Evolutionary conservation across 129 eudicot species (phyloP).

Genomic region (Arctium lappa): DNA sequence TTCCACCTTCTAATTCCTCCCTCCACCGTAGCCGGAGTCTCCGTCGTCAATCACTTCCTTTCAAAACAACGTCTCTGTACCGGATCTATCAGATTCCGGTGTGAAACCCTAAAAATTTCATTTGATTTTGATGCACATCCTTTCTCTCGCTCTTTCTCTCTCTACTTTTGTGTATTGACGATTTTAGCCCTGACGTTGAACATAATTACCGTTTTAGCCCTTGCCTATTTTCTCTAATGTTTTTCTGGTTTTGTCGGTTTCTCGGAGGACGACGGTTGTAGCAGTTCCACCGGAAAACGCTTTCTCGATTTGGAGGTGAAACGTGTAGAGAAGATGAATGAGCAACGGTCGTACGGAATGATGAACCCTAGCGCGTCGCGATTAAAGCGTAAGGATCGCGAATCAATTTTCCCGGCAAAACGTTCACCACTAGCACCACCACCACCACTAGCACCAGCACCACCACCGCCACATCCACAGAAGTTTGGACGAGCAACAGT

Average conservation of each 20-base stretch:
- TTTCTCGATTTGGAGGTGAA: neutral
- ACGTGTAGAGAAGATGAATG: conserved; percentile 15
- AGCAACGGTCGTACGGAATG: conserved; percentile 21
- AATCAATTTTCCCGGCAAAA: conserved; percentile 32
- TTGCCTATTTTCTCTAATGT: neutral
- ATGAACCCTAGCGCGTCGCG: conserved; percentile 38
- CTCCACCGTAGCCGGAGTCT: conserved; percentile 7
- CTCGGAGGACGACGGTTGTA: neutral
- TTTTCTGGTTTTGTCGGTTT: neutral
- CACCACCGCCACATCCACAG: conserved; percentile 15
- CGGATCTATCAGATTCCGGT: conserved; percentile 24
- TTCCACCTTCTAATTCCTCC: neutral
- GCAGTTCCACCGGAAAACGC: neutral
- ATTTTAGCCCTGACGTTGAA: neutral
- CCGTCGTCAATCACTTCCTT: neutral
- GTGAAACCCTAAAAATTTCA: conserved; percentile 21
- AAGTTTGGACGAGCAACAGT: neutral
- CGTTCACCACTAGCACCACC: conserved; percentile 36
- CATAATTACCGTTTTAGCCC: conserved; percentile 1
- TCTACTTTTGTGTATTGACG: neutral
- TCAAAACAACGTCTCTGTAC: neutral
- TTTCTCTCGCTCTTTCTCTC: neutral
- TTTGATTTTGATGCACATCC: conserved; percentile 4
- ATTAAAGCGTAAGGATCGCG: conserved; percentile 52
- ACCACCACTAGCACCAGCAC: neutral